phyloP scores from a whole-genome alignment of 371 early-diverging fungal species.

The Mucor circinelloides region DNA sequence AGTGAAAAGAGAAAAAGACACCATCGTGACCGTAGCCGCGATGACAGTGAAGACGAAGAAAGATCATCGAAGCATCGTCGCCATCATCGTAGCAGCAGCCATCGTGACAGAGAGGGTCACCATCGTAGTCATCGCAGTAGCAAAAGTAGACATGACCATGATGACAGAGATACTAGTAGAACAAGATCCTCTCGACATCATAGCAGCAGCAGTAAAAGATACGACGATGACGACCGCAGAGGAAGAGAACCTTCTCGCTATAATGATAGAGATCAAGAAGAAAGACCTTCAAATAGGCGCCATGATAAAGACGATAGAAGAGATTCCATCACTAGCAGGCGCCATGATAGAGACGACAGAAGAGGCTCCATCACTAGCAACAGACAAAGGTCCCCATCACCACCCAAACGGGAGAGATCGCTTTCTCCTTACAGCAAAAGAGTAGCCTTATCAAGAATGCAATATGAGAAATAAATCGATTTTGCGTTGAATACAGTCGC shows the following conservation, averaged over 20 bases:
- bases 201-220: background rate
- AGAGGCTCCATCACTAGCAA: background rate
- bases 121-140: background rate
- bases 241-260: background rate
- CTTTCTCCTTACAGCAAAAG: constrained; percentile 24
- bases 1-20: constrained; percentile 24
- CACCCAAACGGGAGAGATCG: constrained; percentile 8
- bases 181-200: background rate
- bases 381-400: background rate
- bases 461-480: background rate
- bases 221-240: background rate
- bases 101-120: background rate
- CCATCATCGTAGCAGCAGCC: constrained; percentile 6
- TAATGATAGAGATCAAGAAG: constrained; percentile 6
- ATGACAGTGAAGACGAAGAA: constrained; percentile 19
- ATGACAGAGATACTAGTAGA: background rate
- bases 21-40: constrained; percentile 18
- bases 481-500: background rate
- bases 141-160: background rate
- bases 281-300: background rate
- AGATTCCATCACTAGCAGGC: background rate
- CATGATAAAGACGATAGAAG: constrained; percentile 3
- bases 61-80: constrained; percentile 4
- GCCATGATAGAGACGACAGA: constrained; percentile 6
- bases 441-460: background rate